Conservation (phyloP, 306 rosid genomes). For the Lathyrus aphaca region DNA sequence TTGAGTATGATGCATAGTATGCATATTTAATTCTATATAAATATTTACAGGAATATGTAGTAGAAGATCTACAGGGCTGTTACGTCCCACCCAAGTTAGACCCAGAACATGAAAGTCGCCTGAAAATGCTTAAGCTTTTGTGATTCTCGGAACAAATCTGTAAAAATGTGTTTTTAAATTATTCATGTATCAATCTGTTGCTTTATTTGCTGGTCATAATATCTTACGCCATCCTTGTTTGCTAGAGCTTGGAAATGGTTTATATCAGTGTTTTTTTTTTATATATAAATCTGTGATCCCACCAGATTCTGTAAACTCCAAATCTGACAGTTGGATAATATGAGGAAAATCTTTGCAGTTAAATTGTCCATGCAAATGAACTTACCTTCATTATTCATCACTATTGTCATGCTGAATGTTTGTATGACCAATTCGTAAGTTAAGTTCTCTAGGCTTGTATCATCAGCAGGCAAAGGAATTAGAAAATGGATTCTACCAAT, state of each 20-base stretch:
- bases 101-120: conserved; percentile 82
- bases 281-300: conserved; percentile 28
- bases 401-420: not conserved
- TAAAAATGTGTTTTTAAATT: conserved; percentile 35
- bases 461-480: not conserved
- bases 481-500: not conserved
- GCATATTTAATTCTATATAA: conserved; percentile 10
- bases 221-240: conserved; percentile 34
- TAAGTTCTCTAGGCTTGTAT: not conserved
- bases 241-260: conserved; percentile 38
- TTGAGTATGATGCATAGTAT: conserved; percentile 19
- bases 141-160: conserved; percentile 33
- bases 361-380: conserved; percentile 5
- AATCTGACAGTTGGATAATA: conserved; percentile 25
- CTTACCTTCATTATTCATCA: not conserved
- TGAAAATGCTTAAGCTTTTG: conserved; percentile 94
- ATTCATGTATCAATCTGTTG: conserved; percentile 11
- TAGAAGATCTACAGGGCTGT: conserved; percentile 85
- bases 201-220: conserved; percentile 28
- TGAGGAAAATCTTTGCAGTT: conserved; percentile 17
- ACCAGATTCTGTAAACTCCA: conserved; percentile 38
- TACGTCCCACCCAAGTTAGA: conserved; percentile 91
- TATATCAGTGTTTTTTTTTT: conserved; percentile 11
- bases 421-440: not conserved
- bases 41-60: conserved; percentile 76